These are phyloP conservation scores for Coemansia sp. DNA, from an alignment of 192 early-diverging fungal species.

Conservation along the genomic window DNA sequence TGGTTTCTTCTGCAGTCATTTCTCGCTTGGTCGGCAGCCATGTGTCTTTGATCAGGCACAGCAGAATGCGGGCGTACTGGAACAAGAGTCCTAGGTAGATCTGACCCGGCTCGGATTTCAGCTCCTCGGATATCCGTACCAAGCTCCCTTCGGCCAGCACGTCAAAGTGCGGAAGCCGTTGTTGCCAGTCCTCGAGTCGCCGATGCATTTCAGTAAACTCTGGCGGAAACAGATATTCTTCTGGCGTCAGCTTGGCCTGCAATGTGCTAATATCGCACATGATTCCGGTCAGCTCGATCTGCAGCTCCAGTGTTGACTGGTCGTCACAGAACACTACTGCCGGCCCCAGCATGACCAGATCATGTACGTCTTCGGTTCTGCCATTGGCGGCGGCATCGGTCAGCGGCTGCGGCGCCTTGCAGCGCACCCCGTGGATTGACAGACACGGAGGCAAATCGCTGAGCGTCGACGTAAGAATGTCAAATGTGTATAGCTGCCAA, in stretches of 20 bases:
- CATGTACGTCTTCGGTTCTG: background rate
- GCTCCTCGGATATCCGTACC: conserved; percentile 10
- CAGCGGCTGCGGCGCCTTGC: conserved; percentile 27
- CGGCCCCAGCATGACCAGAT: conserved; percentile 31
- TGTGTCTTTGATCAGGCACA: conserved; percentile 48
- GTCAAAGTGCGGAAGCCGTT: conserved; percentile 20
- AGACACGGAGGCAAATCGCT: conserved; percentile 44
- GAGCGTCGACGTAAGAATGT: conserved; percentile 35
- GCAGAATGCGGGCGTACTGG: conserved; percentile 39
- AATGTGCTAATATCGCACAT: conserved; percentile 36
- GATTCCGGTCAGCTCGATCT: conserved; percentile 40
- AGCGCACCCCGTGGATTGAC: conserved; percentile 30
- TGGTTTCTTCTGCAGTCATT: conserved; percentile 28
- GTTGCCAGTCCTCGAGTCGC: conserved; percentile 26
- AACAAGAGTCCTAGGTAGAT: conserved; percentile 33
- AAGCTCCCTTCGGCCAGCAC: conserved; percentile 21
- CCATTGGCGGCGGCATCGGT: background rate
- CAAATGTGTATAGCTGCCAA: conserved; percentile 51
- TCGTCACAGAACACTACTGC: conserved; percentile 41
- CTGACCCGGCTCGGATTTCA: conserved; percentile 11
- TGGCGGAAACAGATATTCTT: conserved; percentile 27
- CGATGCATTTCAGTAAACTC: conserved; percentile 17
- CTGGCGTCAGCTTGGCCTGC: conserved; percentile 32
- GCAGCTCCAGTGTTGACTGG: conserved; percentile 23
- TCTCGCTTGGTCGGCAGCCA: conserved; percentile 31